Evolutionary conservation across 257 asterid genomes (phyloP).

Genomic region (Agastache rugosa): DNA sequence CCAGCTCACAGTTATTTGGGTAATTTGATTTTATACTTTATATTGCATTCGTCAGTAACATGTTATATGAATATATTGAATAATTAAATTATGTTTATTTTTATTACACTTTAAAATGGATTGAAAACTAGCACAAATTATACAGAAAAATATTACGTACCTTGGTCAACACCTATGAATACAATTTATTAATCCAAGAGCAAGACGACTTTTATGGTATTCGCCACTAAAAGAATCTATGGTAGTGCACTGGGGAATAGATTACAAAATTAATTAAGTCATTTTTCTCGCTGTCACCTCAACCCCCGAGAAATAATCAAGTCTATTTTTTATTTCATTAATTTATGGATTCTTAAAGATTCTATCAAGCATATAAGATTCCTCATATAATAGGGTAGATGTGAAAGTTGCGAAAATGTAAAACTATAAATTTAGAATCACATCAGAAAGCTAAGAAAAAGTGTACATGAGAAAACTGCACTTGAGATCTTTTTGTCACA

Average conservation of each 20-base stretch:
- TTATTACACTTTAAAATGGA: not conserved
- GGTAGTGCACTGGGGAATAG: not conserved
- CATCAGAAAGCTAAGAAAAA: too few relatives aligned
- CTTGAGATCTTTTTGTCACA: too few relatives aligned
- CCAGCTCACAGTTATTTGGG: not conserved
- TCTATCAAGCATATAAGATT: not conserved
- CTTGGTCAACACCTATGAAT: not conserved
- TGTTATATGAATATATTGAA: not conserved
- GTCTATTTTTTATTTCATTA: not conserved
- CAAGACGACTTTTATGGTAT: constrained; percentile 4
- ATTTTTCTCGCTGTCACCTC: too few relatives aligned
- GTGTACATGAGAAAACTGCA: too few relatives aligned
- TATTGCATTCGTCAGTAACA: not conserved
- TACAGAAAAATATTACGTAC: not conserved
- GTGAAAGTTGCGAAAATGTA: too few relatives aligned
- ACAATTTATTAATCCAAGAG: not conserved
- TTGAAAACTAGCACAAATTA: not conserved
- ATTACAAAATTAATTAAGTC: too few relatives aligned
- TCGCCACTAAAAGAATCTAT: constrained; percentile 6
- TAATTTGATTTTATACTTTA: too few relatives aligned
- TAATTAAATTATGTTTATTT: not conserved
- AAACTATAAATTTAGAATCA: too few relatives aligned
- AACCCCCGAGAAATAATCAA: too few relatives aligned
- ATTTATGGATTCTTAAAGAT: constrained; percentile 21
- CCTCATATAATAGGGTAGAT: too few relatives aligned